Evolutionary conservation across 805 yeast genomes (phyloP).

Genomic region (Candida vaughaniae): DNA sequence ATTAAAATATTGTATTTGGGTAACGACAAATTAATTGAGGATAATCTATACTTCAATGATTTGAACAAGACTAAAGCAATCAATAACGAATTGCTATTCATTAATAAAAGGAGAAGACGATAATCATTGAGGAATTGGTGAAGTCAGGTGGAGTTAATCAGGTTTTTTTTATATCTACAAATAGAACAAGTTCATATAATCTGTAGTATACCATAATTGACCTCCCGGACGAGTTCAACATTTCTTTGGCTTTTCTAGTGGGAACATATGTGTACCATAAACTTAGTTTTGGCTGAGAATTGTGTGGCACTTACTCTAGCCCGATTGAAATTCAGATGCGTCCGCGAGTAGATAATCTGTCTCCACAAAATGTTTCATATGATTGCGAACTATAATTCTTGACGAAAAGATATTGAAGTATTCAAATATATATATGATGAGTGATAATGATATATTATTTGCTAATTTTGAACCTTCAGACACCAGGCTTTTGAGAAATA

Average conservation of each 20-base stretch:
- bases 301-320: too few relatives aligned
- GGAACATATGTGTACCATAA: too few relatives aligned
- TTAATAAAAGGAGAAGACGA: slow-evolving; percentile 46
- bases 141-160: too few relatives aligned
- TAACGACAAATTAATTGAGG: slow-evolving; percentile 66
- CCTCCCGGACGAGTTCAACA: too few relatives aligned
- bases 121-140: too few relatives aligned
- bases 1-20: slow-evolving; percentile 76
- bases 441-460: slow-evolving; percentile 9
- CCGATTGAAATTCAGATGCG: background rate
- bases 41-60: slow-evolving; percentile 48
- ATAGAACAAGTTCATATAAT: too few relatives aligned
- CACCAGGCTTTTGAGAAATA: slow-evolving; percentile 26
- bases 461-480: slow-evolving; percentile 39
- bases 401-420: slow-evolving; percentile 3
- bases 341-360: too few relatives aligned
- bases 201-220: too few relatives aligned
- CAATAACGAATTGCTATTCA: slow-evolving; percentile 50
- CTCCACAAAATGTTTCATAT: slow-evolving; percentile 8
- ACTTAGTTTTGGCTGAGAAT: too few relatives aligned
- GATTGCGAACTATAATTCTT: slow-evolving; percentile 5
- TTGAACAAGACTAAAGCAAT: slow-evolving; percentile 26
- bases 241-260: too few relatives aligned
- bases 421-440: slow-evolving; percentile 3
- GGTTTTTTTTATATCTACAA: too few relatives aligned